These are phyloP conservation scores for Dichotomocladium elegans DNA, from an alignment of 371 early-diverging fungal species.

Conservation along the genomic window DNA sequence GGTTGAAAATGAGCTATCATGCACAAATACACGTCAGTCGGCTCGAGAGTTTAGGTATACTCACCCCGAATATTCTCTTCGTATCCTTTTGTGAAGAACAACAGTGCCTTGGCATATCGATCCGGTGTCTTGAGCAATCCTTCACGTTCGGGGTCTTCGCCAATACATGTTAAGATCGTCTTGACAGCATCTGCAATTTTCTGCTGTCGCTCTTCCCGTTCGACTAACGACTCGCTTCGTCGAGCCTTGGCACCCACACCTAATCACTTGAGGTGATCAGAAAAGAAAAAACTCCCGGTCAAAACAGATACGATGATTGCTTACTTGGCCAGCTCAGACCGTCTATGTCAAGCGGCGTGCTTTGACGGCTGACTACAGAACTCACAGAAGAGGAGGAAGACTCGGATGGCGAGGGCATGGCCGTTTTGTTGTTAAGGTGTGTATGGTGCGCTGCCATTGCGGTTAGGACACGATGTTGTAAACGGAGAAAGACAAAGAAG, in stretches of 20 bases:
- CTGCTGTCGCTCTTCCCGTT: constrained; percentile 62
- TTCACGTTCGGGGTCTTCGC: constrained; percentile 94
- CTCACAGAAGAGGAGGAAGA: constrained; percentile 1
- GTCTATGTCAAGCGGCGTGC: constrained; percentile 36
- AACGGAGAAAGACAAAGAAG: background rate
- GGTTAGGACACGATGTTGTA: background rate
- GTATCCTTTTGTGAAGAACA: constrained; percentile 97
- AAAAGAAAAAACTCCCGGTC: background rate
- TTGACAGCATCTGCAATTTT: constrained; percentile 85
- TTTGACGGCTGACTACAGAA: constrained; percentile 13
- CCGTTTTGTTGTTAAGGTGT: background rate
- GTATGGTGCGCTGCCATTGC: background rate
- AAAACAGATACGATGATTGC: background rate
- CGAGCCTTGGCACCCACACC: constrained; percentile 72
- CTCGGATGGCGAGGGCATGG: constrained; percentile 7
- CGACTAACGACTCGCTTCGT: constrained; percentile 70
- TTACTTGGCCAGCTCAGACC: constrained; percentile 53
- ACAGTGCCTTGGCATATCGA: constrained; percentile 94
- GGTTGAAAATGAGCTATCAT: background rate
- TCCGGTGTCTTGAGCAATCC: constrained; percentile 95
- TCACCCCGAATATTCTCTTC: constrained; percentile 80
- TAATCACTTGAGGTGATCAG: constrained; percentile 11
- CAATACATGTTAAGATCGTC: constrained; percentile 88
- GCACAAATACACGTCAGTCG: background rate
- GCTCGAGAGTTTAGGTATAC: too few relatives aligned